Base-by-base conservation (phyloP, 805 yeast species). In the Pichia ethanolica region DNA sequence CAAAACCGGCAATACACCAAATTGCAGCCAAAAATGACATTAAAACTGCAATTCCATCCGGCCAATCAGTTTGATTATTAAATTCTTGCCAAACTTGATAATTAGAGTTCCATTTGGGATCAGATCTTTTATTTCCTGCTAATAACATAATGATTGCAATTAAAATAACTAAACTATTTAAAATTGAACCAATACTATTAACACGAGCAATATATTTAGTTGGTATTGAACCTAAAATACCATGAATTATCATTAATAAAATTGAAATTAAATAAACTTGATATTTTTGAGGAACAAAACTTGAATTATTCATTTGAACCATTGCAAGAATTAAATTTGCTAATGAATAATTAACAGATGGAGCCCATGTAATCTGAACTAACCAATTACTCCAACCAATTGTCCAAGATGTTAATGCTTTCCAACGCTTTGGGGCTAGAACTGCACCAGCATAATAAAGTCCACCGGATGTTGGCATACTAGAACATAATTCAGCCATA, bases 1-100 rank as follows among this genome's bases (percentile, higher is more conserved):
- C 88, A 60, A 79, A 83, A n/a, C 87, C 88, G 44, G 83, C 74
- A 85, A 82, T 81, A 42, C 83, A 77, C 83, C 83, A 79, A 51
- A 78, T 76, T 42, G 74, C 81, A 33, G 83, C 79, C 54, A 78
- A 59, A 63, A 79, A 79, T 7, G 79, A 70, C 71, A 78, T 71
- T 50, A 81, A 62, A 60, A 78, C 67, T 26, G 81, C 74, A 47
- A 80, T 70, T 47, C 86, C 86, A 41, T 70, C 67, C 12, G 84
- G 82, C 71, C 75, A 81, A 42, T 78, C 83, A 11, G 85, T 78
- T 12, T 41, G 35, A 55, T 69, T 75, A 62, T 79, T 80, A 43
- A 69, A 59, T 47, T 77, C 70, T 4, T 69, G 65, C 84, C 84
- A 81, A 2, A 81, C 83, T 5, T 52, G 52, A 7, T 66, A 45